These are phyloP conservation scores for Populus davidiana DNA, from an alignment of 345 rosid genomes.

Conservation along the genomic window DNA sequence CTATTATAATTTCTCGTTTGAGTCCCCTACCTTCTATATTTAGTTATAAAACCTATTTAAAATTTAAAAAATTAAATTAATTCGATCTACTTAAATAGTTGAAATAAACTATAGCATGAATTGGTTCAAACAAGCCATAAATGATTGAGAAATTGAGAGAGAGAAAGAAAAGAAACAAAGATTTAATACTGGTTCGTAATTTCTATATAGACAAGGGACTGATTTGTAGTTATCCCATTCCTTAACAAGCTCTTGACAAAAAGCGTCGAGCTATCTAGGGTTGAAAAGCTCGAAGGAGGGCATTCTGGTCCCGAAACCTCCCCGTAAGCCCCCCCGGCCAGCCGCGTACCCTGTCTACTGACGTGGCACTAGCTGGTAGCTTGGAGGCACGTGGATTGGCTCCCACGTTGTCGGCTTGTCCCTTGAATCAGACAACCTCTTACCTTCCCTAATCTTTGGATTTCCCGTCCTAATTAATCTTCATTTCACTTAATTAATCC, in stretches of 20 bases:
- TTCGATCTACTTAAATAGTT: no score
- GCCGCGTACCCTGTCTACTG: constrained; percentile 37
- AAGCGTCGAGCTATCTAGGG: constrained; percentile 25
- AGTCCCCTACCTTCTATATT: no score
- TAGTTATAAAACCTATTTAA: no score
- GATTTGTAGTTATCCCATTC: neutral
- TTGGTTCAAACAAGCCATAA: no score
- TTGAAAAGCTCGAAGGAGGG: constrained; percentile 1
- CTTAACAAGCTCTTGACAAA: neutral
- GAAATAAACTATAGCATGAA: no score
- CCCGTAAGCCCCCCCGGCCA: constrained; percentile 19
- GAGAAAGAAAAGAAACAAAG: neutral
- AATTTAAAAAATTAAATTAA: no score
- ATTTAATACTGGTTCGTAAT: neutral
- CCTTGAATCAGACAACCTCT: constrained; percentile 8
- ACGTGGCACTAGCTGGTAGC: constrained; percentile 25
- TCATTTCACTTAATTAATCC: neutral
- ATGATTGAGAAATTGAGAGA: neutral
- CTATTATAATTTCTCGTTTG: no score
- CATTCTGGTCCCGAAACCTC: neutral
- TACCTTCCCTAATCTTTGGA: neutral
- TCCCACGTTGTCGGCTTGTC: constrained; percentile 41
- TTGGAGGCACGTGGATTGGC: constrained; percentile 28
- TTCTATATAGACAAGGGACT: neutral
- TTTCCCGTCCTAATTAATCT: neutral